Percentiles rank a stretch among this genome's conserved stretches.
These are phyloP conservation scores for Scorias spongiosa DNA, from an alignment of 2,329 filamentous ascomycete genomes.

Conservation along the genomic window DNA sequence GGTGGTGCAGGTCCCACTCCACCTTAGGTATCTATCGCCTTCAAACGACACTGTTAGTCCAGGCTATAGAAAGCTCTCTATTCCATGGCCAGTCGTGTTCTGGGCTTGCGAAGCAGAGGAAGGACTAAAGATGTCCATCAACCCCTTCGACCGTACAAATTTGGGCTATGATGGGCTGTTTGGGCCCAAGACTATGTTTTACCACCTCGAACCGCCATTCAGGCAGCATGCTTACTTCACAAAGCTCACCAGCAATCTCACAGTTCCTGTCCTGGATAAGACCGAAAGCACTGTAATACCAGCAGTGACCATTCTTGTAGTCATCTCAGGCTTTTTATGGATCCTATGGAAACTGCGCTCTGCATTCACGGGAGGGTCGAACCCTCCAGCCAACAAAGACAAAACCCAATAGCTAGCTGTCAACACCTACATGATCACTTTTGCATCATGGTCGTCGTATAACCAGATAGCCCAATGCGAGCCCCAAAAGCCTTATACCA, in stretches of 20 bases:
- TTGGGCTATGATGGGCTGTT: constrained; percentile 81
- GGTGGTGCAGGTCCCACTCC: constrained; percentile 61
- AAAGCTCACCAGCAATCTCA: constrained; percentile 17
- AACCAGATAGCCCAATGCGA: no score
- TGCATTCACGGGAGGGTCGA: background rate
- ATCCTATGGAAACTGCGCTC: constrained; percentile 25
- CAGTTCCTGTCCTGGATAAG: constrained; percentile 29
- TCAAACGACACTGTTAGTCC: constrained; percentile 22
- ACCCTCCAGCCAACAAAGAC: no score
- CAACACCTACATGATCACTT: no score
- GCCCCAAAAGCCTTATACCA: no score
- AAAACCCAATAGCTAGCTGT: no score
- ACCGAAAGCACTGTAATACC: constrained; percentile 23
- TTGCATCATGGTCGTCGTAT: no score
- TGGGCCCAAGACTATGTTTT: constrained; percentile 62
- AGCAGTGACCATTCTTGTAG: constrained; percentile 26
- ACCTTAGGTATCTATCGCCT: constrained; percentile 67
- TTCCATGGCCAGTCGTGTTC: constrained; percentile 74
- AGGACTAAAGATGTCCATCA: constrained; percentile 50
- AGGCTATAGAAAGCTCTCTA: constrained; percentile 39
- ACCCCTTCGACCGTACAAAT: constrained; percentile 72
- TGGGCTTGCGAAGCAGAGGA: constrained; percentile 68
- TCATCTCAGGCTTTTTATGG: constrained; percentile 30
- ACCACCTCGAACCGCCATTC: constrained; percentile 41
- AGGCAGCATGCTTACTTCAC: background rate